Evolutionary conservation across 257 asterid species (phyloP), one percentile per base, ranked within the genome.

Genomic region (Solanum tarijense): DNA sequence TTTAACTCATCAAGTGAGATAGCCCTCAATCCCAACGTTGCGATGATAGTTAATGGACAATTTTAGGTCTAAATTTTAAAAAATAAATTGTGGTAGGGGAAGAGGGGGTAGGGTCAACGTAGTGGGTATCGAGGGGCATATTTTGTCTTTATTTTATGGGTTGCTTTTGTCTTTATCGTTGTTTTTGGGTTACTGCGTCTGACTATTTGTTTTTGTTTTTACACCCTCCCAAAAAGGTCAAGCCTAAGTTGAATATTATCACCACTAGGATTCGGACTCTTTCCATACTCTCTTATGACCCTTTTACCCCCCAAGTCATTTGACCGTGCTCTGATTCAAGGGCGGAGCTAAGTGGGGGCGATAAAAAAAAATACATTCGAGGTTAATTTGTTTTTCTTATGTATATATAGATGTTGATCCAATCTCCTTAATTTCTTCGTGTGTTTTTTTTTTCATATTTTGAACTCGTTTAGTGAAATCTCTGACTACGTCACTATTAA

Each of bases 71-170:
- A 60, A 23, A 60, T 23, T 60, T 21, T 52, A 16, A 52, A 52
- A 18, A 52, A 6, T 1, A 60, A 60, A 21, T 0, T 21, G 27
- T 9, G 25, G n/a, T 48, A 5, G 66, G 12, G 62, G 9, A 12
- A 5, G 3, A 10, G 36, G 21, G 23, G 4, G 85, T 27, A 81
- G 85, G 85, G 85, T 81, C 85, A 81, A 81, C 85, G 85, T 27
- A 23, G 66, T 41, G 85, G 68, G 85, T 27, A 81, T 81, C 41
- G 41, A 46, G 68, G 85, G 85, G 85, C 68, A 46, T 82, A 82
- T 48, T 82, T 82, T 48, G 86, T 82, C 86, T 82, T 82, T 82
- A 82, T 82, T 58, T 82, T 82, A 82, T 82, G 69, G 85, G 69
- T 48, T 18, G 66, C 85, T 82, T 82, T 82, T 82, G 85, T 46